Evolutionary conservation across 192 early-diverging fungal genomes (phyloP).

Genomic region (Backusella morwellensis): DNA sequence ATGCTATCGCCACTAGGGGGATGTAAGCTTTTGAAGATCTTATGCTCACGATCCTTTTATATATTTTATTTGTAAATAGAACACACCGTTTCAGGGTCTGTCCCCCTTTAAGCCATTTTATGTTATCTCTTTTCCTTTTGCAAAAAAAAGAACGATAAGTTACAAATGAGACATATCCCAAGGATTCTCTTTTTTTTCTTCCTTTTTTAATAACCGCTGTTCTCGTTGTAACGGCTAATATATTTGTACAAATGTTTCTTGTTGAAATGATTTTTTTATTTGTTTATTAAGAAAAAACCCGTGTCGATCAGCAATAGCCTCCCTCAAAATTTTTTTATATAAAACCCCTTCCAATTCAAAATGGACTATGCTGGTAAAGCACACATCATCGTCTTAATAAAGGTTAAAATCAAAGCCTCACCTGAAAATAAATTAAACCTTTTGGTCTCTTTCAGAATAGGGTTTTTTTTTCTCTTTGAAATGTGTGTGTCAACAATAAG

Average conservation of each 20-base stretch:
- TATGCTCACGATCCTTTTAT: not conserved
- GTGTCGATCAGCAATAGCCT: not conserved
- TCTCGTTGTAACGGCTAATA: not conserved
- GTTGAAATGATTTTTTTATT: too few species aligned
- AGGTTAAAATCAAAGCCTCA: not conserved
- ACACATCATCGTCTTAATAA: too few species aligned
- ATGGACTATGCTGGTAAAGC: not conserved
- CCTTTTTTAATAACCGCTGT: not conserved
- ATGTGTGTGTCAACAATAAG: too few species aligned
- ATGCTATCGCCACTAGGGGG: not conserved
- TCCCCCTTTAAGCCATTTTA: not conserved
- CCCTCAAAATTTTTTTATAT: not conserved
- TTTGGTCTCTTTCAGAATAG: not conserved
- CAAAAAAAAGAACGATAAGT: not conserved
- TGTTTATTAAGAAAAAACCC: not conserved
- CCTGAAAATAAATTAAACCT: not conserved
- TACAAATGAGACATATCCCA: not conserved
- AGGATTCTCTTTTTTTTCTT: not conserved
- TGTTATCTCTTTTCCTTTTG: not conserved
- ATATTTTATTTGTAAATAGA: not conserved
- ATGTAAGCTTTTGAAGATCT: not conserved
- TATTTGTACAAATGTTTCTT: not conserved
- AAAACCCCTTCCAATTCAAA: not conserved
- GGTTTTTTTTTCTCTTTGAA: too few species aligned
- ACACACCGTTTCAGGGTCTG: not conserved